A percentile compares a stretch with the other conserved stretches of the same genome.
Evolutionary conservation across 2,329 filamentous ascomycete genomes (phyloP).

Genomic region (Aotearoamyces nothofagi): DNA sequence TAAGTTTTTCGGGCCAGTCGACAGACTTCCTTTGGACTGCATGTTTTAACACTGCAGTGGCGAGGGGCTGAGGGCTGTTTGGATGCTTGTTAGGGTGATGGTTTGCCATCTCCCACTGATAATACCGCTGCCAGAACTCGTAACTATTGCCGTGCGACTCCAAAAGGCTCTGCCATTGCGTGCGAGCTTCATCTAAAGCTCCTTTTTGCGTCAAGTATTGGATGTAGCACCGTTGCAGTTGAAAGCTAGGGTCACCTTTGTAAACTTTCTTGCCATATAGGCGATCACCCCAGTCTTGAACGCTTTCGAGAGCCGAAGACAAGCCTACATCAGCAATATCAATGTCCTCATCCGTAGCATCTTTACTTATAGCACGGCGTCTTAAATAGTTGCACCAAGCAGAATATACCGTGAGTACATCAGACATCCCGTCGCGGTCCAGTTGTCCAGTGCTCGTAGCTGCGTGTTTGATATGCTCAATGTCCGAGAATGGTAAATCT

Average conservation of each 20-base stretch:
- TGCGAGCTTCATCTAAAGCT: slow-evolving; percentile 60
- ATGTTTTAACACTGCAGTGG: slow-evolving; percentile 62
- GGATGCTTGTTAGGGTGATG: background rate
- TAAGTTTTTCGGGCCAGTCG: slow-evolving; percentile 63
- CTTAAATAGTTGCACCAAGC: slow-evolving; percentile 93
- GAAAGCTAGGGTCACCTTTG: slow-evolving; percentile 75
- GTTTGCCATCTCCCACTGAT: slow-evolving; percentile 66
- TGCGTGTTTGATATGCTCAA: slow-evolving; percentile 81
- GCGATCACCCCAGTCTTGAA: slow-evolving; percentile 58
- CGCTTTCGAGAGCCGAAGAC: slow-evolving; percentile 70
- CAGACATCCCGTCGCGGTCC: slow-evolving; percentile 73
- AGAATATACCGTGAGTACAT: slow-evolving; percentile 79
- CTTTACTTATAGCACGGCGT: slow-evolving; percentile 62
- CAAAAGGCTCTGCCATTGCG: slow-evolving; percentile 58
- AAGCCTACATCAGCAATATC: slow-evolving; percentile 88
- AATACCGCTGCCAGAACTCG: slow-evolving; percentile 89
- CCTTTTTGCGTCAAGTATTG: slow-evolving; percentile 80
- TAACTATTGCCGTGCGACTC: slow-evolving; percentile 61
- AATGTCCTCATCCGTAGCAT: slow-evolving; percentile 64
- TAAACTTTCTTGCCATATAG: slow-evolving; percentile 60
- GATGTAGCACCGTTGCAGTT: slow-evolving; percentile 81
- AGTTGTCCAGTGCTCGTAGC: slow-evolving; percentile 77
- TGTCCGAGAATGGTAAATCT: slow-evolving; percentile 58
- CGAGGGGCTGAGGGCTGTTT: slow-evolving; percentile 36
- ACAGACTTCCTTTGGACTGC: slow-evolving; percentile 47